Percentiles rank a stretch among this genome's conserved stretches.
phyloP scores from a whole-genome alignment of 31 red algal genomes.

The Asparagopsis taxiformis region DNA sequence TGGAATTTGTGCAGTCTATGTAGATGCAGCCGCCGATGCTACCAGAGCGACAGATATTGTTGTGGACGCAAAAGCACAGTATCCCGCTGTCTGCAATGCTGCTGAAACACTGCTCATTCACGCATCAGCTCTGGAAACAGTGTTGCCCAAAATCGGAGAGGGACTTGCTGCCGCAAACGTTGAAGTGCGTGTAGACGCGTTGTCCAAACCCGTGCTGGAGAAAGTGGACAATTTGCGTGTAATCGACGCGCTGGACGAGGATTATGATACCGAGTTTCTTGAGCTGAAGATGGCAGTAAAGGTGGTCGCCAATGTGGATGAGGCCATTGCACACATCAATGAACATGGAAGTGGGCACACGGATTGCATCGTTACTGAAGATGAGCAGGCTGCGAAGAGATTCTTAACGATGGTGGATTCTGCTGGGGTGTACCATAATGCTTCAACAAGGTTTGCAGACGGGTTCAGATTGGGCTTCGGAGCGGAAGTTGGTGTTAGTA shows the following conservation, averaged over 20 bases:
- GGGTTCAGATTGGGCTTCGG: constrained; percentile 97
- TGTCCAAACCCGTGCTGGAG: constrained; percentile 31
- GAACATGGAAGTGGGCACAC: constrained; percentile 87
- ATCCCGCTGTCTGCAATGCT: constrained; percentile 98
- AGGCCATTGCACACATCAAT: constrained; percentile 95
- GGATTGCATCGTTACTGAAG: constrained; percentile 89
- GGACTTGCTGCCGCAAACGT: constrained; percentile 64
- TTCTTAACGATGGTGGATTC: constrained; percentile 94
- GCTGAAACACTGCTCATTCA: constrained; percentile 93
- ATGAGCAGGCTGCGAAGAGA: constrained; percentile 48
- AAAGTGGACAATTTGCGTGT: constrained; percentile 27
- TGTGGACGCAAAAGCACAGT: constrained; percentile 95
- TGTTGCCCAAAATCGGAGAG: constrained; percentile 64
- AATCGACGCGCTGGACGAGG: constrained; percentile 34
- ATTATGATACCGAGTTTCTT: constrained; percentile 95
- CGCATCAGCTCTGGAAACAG: constrained; percentile 23
- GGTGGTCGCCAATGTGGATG: constrained; percentile 78
- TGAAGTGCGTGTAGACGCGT: constrained; percentile 63
- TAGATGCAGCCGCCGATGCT: constrained; percentile 80
- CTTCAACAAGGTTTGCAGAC: constrained; percentile 96
- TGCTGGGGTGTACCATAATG: constrained; percentile 96
- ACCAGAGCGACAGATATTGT: constrained; percentile 71
- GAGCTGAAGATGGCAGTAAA: constrained; percentile 83
- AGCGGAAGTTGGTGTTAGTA: constrained; percentile 94
- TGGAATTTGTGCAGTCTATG: constrained; percentile 90